Percentiles rank a stretch among this genome's conserved stretches.
Conservation (phyloP, 116 monocot species). For the Thalassia testudinum region DNA sequence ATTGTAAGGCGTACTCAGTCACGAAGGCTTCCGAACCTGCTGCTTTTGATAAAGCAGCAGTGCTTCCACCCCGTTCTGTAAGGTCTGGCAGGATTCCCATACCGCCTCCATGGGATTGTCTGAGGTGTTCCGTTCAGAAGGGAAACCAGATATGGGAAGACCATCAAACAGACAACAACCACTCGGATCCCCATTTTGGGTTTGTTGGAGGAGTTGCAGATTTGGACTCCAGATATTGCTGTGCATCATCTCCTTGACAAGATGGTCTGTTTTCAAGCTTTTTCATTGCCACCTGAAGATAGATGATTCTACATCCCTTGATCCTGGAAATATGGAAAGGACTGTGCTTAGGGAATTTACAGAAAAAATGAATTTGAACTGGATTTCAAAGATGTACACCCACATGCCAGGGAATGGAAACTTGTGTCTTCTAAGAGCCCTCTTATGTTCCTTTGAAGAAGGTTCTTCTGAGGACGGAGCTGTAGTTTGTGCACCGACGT, state of each 20-base stretch:
- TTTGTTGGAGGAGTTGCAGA: background rate
- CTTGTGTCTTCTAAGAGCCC: conserved; percentile 16
- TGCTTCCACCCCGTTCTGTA: conserved; percentile 38
- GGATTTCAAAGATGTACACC: no score
- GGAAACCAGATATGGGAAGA: background rate
- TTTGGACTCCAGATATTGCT: background rate
- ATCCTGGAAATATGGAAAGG: no score
- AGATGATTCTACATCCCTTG: no score
- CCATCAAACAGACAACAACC: background rate
- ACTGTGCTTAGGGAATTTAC: no score
- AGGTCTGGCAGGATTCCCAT: conserved; percentile 44
- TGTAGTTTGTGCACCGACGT: conserved; percentile 61
- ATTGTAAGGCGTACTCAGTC: conserved; percentile 48
- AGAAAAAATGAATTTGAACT: no score
- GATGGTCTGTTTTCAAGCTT: conserved; percentile 6
- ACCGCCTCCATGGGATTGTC: conserved; percentile 61
- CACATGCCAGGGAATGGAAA: background rate
- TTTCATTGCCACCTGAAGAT: conserved; percentile 10
- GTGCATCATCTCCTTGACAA: background rate
- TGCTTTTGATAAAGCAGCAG: conserved; percentile 22
- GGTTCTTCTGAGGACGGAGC: conserved; percentile 54
- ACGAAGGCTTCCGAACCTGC: conserved; percentile 34
- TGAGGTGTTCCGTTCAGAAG: conserved; percentile 17
- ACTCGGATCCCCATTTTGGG: background rate
- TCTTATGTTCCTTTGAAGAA: conserved; percentile 17